Evolutionary conservation across 306 rosid genomes (phyloP), one percentile per base, ranked within the genome.

Genomic region (Quillaja saponaria): DNA sequence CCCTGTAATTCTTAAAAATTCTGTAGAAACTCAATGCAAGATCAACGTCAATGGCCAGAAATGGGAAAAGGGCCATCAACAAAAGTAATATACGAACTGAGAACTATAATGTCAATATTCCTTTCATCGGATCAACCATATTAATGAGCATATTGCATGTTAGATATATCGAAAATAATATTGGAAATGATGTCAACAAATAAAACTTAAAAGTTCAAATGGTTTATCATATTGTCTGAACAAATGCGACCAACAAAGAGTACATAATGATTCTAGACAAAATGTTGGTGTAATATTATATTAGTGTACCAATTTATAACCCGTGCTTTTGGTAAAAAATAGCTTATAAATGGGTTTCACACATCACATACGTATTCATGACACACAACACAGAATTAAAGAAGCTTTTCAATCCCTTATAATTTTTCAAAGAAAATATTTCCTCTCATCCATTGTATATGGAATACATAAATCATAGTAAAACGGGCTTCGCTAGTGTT

Each of bases 1-100:
- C n/a, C 12, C 14, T 35, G 55, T 34, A 54, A 34, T 37, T 67
- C 44, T 55, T 57, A 55, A 10, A 44, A 72, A 67, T 60, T 14
- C 18, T 63, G 39, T 8, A 40, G 53, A 47, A 25, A 15, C 52
- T 25, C 17, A 63, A 58, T 35, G 37, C n/a, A 58, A 15, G 34
- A 34, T 33, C 45, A 34, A 67, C 34, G 45, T 21, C 18, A 48
- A 18, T 11, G 18, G 52, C 11, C 2, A 48, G 13, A 50, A 28
- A 49, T 10, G 33, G 8, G 33, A 35, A 47, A 54, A 31, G 17
- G 34, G 59, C 34, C 19, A 37, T 17, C 13, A 37, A 44, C 54
- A 10, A 6, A 39, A 55, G 34, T 18, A 33, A 53, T 13, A 49
- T 28, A 19, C 49, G 49, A 34, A 47, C 37, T 49, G 20, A 63